Base-by-base conservation (phyloP, 768 basidiomycete species). In the Roridomyces roridus region DNA sequence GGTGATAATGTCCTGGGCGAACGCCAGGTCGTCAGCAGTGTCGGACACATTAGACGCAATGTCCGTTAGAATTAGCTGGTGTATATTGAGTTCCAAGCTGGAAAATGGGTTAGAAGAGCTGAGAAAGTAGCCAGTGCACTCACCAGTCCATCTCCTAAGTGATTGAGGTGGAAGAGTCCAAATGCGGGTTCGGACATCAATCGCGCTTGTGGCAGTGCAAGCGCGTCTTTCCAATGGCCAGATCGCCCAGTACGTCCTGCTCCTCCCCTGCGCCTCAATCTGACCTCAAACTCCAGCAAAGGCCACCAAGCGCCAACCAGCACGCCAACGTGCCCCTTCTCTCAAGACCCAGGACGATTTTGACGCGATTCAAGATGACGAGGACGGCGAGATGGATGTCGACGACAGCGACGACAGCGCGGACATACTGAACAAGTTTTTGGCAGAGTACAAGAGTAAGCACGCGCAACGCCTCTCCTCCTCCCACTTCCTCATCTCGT, bases 11-110 rank as follows among this genome's bases (percentile, higher is more conserved):
- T 84, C 75, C 63, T 83, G 79, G 8, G 84, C 80, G 57, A 77
- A 76, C 17, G 73, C 63, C 9, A 80, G 63, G 62, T 81, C 78
- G 20, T 81, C 81, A 52, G 78, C 73, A 21, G 75, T 72, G 28
- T 80, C 77, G 17, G 80, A 78, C 48, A 82, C 73, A 63, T 81
- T 84, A 18, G 76, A 74, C 5, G 88, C 90, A 52, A 94, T 80
- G 72, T 94, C 91, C 23, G 85, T 82, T 20, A 93, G 70, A 57
- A 94, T 88, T 55, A 80, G 80, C 63, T 91, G 90, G 58, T 85
- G 87, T 48, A 92, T 85, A 68, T 91, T 87, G 20, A 94, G 72
- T 68, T 94, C 92, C 17, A 94, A 75, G 68, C 91, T 93, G 46
- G 15, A 18, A 24, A 26, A 24, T 54, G 12, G 46, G 39, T 65